Conservation (phyloP, 805 yeast genomes). For the Kuraishia molischiana region DNA sequence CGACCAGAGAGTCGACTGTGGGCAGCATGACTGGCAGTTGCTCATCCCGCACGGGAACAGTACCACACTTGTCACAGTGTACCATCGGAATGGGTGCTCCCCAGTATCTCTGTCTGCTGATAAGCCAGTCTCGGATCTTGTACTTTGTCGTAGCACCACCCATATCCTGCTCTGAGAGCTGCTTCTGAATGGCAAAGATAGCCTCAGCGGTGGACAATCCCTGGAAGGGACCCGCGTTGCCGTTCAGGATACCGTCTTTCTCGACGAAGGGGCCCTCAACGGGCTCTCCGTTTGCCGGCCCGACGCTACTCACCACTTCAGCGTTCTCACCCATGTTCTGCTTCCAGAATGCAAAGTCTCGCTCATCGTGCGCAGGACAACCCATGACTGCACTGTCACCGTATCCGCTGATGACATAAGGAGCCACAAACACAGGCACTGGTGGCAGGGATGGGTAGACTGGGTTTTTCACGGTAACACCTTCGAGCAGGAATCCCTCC, state of each 20-base stretch:
- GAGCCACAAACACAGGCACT: slow-evolving; percentile 81
- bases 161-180: slow-evolving; percentile 23
- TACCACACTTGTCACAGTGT: slow-evolving; percentile 79
- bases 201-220: slow-evolving; percentile 49
- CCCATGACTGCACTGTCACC: slow-evolving; percentile 98
- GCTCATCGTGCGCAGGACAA: slow-evolving; percentile 85
- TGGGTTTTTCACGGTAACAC: slow-evolving; percentile 48
- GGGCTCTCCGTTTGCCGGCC: slow-evolving; percentile 19
- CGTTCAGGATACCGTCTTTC: slow-evolving; percentile 37
- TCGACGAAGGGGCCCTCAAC: slow-evolving; percentile 22
- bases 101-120: slow-evolving; percentile 94
- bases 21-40: slow-evolving; percentile 83
- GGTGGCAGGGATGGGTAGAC: slow-evolving; percentile 25
- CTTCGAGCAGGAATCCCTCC: slow-evolving; percentile 46
- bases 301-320: slow-evolving; percentile 32
- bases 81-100: slow-evolving; percentile 97
- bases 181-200: slow-evolving; percentile 29
- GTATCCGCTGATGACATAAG: slow-evolving; percentile 75
- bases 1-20: slow-evolving; percentile 30
- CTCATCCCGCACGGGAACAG: slow-evolving; percentile 84
- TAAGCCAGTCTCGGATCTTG: slow-evolving; percentile 85
- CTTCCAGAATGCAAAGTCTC: slow-evolving; percentile 80
- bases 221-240: slow-evolving; percentile 33
- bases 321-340: slow-evolving; percentile 39
- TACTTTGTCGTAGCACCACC: slow-evolving; percentile 47